Evolutionary conservation across 768 basidiomycete genomes (phyloP), one percentile per base, ranked within the genome.

Genomic region (Lentinula raphanica): DNA sequence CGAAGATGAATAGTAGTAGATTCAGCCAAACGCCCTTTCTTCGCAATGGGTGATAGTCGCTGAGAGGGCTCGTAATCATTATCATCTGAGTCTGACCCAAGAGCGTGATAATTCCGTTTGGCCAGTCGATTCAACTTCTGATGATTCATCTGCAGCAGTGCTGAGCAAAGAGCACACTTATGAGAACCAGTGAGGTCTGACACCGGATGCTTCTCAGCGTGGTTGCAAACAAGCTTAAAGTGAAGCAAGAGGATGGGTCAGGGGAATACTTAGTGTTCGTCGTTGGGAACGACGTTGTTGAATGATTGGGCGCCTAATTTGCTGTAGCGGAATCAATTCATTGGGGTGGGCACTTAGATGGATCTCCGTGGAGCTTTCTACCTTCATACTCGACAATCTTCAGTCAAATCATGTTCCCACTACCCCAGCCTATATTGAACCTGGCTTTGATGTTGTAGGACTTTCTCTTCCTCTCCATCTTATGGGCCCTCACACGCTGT

Each of bases 371-470:
- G 39, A 17, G 15, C 6, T 40, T 17, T 13, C 8, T 9, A 29
- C 17, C 11, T 17, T 9, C 15, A 29, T 5, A 56, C 38, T 31
- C 45, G 40, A 23, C 69, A 63, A 12, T 82, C 94, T 73, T 79
- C 76, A 35, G 92, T 99, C 71, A 83, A 79, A 62, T n/a, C n/a
- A n/a, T n/a, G 89, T 98, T 54, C 96, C 96, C 9, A 94, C 94
- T n/a, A 98, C 96, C 2, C 94, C 95, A 62, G 96, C 96, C 63
- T 98, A 99, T 77, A 94, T 99, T 67, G 96, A 96, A 2, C 96
- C 96, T 39, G 96, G 96, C 25, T 99, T 99, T 73, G 97, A 99
- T 71, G 97, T 98, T 62, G 94, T 98, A 63, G 97, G 97, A n/a
- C 87, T 99, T 62, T 95, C 96, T 0, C 85, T 98, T 23, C 92